Percentiles rank a stretch among this genome's conserved stretches.
Evolutionary conservation across 163 green algal genomes (phyloP).

Genomic region (Scenedesmus sp.): DNA sequence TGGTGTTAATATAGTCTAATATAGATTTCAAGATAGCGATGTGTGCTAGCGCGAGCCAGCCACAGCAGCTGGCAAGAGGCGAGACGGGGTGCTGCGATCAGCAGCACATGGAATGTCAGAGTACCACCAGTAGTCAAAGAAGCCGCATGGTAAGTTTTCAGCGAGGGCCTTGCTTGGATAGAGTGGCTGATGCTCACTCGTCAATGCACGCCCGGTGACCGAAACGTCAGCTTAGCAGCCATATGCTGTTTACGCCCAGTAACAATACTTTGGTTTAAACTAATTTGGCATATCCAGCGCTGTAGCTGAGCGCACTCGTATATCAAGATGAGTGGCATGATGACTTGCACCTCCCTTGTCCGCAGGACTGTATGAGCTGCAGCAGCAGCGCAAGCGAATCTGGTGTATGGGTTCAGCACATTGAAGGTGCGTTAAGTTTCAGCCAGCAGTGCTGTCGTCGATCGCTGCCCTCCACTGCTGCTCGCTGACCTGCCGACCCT

Average conservation of each 20-base stretch:
- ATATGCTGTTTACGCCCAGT: too few relatives aligned
- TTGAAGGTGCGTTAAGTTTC: neutral
- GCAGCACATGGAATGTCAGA: neutral
- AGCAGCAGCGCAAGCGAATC: neutral
- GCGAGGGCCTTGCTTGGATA: neutral
- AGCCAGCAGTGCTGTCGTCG: too few relatives aligned
- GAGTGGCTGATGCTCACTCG: neutral
- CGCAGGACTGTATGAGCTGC: conserved; percentile 20
- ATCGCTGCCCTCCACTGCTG: neutral
- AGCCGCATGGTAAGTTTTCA: neutral
- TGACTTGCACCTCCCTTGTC: neutral
- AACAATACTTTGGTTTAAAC: too few relatives aligned
- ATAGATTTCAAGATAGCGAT: neutral
- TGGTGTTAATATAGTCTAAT: neutral
- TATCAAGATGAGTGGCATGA: neutral
- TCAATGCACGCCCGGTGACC: too few relatives aligned
- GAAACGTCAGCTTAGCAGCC: too few relatives aligned
- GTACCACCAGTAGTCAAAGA: neutral
- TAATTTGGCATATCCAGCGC: too few relatives aligned
- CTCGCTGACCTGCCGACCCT: neutral
- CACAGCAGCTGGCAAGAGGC: neutral
- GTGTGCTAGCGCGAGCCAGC: neutral
- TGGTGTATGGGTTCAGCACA: neutral
- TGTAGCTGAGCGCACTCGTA: too few relatives aligned
- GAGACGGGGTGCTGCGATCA: neutral